Evolutionary conservation across 2,329 filamentous ascomycete genomes (phyloP).

Genomic region (Sarocladium kiliense): DNA sequence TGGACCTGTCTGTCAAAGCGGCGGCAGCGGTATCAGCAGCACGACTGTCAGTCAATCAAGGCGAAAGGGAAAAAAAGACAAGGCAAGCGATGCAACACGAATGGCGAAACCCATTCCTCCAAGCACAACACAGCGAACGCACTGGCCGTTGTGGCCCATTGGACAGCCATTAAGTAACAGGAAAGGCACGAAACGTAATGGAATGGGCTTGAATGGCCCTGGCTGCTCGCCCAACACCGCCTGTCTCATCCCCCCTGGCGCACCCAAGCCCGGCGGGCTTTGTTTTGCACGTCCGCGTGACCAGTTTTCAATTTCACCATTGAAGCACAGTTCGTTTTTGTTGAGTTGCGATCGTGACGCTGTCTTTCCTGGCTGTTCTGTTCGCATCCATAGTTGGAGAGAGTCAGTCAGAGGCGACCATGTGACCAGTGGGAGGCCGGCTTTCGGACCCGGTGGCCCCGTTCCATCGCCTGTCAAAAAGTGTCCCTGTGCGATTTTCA

Average conservation of each 20-base stretch:
- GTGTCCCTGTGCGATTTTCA: not conserved
- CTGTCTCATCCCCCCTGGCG: not conserved
- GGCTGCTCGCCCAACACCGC: not conserved
- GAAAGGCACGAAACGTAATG: constrained; percentile 8
- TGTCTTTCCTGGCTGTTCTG: not conserved
- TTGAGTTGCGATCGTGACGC: too few relatives aligned
- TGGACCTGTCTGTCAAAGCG: not conserved
- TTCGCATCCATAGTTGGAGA: too few relatives aligned
- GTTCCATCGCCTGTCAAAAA: not conserved
- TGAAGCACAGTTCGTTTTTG: not conserved
- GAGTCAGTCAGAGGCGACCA: not conserved
- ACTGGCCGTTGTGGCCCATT: not conserved
- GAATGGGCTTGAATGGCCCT: constrained; percentile 2
- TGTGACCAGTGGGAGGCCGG: not conserved
- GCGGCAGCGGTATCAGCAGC: too few relatives aligned
- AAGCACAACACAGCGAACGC: not conserved
- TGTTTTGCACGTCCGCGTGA: not conserved
- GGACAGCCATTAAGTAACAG: constrained; percentile 3
- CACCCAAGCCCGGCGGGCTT: not conserved
- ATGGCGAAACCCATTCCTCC: not conserved
- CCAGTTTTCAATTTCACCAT: not conserved
- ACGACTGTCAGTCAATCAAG: too few relatives aligned
- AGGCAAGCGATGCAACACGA: not conserved
- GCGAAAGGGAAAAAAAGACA: not conserved
- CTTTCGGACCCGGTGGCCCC: not conserved